Conservation (phyloP, 371 early-diverging fungal genomes). For the Mucor lusitanicus region DNA sequence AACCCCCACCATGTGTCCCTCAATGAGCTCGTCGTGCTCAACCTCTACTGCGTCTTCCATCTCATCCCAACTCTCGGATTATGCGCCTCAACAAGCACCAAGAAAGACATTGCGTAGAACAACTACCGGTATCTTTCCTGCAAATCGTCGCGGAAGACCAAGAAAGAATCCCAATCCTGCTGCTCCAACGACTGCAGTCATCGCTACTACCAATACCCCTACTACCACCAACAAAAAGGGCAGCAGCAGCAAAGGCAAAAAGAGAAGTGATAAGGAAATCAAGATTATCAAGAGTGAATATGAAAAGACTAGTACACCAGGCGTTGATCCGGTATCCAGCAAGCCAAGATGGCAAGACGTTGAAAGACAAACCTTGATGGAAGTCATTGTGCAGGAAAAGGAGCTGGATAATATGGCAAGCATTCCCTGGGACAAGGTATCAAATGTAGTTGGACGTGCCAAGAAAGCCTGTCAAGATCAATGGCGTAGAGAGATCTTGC, state of each 20-base stretch:
- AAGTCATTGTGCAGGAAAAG: slow-evolving; percentile 40
- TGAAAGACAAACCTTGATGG: slow-evolving; percentile 32
- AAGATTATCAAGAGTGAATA: not conserved
- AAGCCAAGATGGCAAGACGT: slow-evolving; percentile 43
- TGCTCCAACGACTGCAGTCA: not conserved
- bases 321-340: not conserved
- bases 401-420: slow-evolving; percentile 42
- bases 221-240: not conserved
- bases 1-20: not conserved
- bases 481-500: slow-evolving; percentile 45
- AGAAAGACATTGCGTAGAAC: not conserved
- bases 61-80: not conserved
- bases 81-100: not conserved
- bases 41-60: not conserved
- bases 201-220: not conserved
- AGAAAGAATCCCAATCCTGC: not conserved
- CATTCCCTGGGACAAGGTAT: slow-evolving; percentile 41
- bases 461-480: slow-evolving; percentile 54
- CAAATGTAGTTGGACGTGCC: slow-evolving; percentile 34
- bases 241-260: not conserved
- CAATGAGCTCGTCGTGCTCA: not conserved
- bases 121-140: not conserved
- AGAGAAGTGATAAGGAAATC: not conserved
- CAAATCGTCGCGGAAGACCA: slow-evolving; percentile 15
- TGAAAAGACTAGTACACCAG: not conserved